Conservation (phyloP, 306 rosid species). For the Lablab purpureus region DNA sequence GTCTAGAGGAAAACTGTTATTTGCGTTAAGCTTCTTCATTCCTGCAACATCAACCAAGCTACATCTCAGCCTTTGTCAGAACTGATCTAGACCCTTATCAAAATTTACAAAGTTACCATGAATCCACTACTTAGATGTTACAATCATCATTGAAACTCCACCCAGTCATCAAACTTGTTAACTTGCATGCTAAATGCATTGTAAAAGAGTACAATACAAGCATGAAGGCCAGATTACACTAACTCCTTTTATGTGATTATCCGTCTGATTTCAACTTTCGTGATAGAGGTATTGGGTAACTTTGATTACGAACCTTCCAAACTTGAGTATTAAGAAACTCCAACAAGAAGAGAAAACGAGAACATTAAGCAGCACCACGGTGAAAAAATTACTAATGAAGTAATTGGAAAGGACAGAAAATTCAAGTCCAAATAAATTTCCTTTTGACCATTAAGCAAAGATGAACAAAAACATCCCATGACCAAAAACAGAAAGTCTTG, state of each 20-base stretch:
- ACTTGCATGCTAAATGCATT: slow-evolving; percentile 10
- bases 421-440: background rate
- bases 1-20: background rate
- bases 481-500: slow-evolving; percentile 9
- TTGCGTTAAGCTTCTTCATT: background rate
- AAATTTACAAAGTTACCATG: slow-evolving; percentile 13
- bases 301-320: slow-evolving; percentile 2
- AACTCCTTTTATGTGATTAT: background rate
- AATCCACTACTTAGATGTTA: background rate
- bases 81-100: background rate
- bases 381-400: background rate
- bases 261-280: slow-evolving; percentile 5
- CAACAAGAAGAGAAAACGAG: slow-evolving; percentile 26
- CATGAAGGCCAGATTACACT: background rate
- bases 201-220: slow-evolving; percentile 14
- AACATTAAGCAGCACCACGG: background rate
- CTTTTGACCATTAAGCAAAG: slow-evolving; percentile 15
- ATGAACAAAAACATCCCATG: slow-evolving; percentile 16
- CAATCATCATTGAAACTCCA: slow-evolving; percentile 19
- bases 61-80: background rate
- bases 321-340: slow-evolving; percentile 18
- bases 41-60: background rate
- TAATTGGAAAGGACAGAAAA: background rate
- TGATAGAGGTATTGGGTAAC: background rate
- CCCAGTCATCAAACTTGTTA: slow-evolving; percentile 4